Evolutionary conservation across 768 basidiomycete genomes (phyloP).

Genomic region (Lyophyllum shimeji): DNA sequence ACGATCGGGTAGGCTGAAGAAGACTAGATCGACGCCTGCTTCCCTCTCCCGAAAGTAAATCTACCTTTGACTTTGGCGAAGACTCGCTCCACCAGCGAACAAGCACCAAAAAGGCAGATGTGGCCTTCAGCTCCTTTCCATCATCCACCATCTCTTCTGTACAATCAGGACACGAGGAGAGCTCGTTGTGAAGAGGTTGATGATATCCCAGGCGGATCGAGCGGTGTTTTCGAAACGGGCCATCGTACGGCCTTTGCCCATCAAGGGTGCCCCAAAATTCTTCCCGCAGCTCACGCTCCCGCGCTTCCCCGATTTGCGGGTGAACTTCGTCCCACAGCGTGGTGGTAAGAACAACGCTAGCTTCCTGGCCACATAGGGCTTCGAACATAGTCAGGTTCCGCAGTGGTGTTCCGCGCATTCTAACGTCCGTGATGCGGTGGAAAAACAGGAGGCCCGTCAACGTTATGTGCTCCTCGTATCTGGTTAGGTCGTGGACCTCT

Average conservation of each 20-base stretch:
- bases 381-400: slow-evolving; percentile 47
- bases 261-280: slow-evolving; percentile 43
- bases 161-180: slow-evolving; percentile 17
- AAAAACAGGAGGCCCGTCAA: slow-evolving; percentile 41
- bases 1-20: too few relatives aligned
- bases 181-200: slow-evolving; percentile 28
- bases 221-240: slow-evolving; percentile 33
- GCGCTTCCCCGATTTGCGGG: slow-evolving; percentile 27
- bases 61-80: neutral
- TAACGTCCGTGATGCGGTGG: slow-evolving; percentile 40
- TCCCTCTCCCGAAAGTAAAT: neutral
- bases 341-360: slow-evolving; percentile 38
- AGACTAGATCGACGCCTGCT: too few relatives aligned
- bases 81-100: slow-evolving; percentile 9
- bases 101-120: slow-evolving; percentile 7
- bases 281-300: slow-evolving; percentile 40
- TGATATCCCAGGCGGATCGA: slow-evolving; percentile 34
- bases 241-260: slow-evolving; percentile 36
- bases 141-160: slow-evolving; percentile 26
- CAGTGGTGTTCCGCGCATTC: slow-evolving; percentile 40
- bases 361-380: slow-evolving; percentile 45
- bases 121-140: slow-evolving; percentile 16
- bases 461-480: slow-evolving; percentile 25
- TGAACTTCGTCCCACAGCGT: slow-evolving; percentile 46
- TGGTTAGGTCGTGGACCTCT: neutral